A percentile compares a stretch with the other conserved stretches of the same genome.
Conservation (phyloP, 495 filamentous ascomycete genomes). For the Terfezia claveryi region DNA sequence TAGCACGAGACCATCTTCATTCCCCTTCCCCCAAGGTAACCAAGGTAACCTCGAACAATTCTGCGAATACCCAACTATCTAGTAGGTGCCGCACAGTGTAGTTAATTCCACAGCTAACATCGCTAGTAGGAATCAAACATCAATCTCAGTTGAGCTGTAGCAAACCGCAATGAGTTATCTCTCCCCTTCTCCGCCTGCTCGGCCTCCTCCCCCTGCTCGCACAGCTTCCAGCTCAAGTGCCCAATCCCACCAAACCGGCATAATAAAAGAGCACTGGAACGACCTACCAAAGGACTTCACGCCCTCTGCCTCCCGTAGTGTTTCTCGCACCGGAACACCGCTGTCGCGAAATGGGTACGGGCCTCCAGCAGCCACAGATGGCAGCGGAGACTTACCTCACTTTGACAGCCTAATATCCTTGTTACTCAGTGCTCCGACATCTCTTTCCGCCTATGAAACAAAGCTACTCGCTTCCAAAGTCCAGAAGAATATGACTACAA, state of each 20-base stretch:
- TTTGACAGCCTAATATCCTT: background rate
- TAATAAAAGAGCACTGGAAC: conserved; percentile 19
- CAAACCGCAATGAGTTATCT: too few species aligned
- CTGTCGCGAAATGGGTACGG: background rate
- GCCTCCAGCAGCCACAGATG: background rate
- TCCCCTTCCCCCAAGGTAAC: too few species aligned
- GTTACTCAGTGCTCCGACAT: background rate
- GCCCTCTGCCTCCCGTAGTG: background rate
- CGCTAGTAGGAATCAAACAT: too few species aligned
- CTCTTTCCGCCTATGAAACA: background rate
- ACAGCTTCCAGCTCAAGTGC: background rate
- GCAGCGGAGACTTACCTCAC: background rate
- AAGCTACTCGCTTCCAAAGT: background rate
- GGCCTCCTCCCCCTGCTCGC: background rate
- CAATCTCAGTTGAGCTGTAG: too few species aligned
- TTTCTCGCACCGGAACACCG: background rate
- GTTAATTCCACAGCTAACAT: too few species aligned
- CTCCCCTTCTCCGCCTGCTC: background rate
- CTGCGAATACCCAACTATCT: too few species aligned
- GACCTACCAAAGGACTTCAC: conserved; percentile 8
- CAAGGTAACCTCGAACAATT: too few species aligned
- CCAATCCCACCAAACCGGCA: conserved; percentile 12
- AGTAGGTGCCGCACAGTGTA: too few species aligned
- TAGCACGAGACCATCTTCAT: too few species aligned
- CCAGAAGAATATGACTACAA: background rate